Evolutionary conservation across 1,284 basidiomycete genomes (phyloP).

Genomic region (Rhodotorula glutinis): DNA sequence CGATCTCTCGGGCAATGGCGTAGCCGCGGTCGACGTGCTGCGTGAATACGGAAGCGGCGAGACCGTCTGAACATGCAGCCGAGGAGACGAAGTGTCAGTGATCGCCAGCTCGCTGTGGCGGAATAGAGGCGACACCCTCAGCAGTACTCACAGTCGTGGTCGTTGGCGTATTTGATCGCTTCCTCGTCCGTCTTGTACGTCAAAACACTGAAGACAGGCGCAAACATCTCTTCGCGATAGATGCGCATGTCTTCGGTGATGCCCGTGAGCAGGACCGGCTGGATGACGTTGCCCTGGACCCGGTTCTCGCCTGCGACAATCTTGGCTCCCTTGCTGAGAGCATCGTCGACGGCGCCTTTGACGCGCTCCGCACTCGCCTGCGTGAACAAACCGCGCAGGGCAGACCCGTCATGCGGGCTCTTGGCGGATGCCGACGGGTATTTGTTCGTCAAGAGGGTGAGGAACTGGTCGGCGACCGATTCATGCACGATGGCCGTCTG

Average conservation of each 20-base stretch:
- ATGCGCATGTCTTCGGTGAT: constrained; percentile 54
- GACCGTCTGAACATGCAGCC: constrained; percentile 28
- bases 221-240: constrained; percentile 57
- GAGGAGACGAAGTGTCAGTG: neutral
- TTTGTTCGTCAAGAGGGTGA: constrained; percentile 21
- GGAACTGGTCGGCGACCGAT: constrained; percentile 39
- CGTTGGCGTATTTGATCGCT: constrained; percentile 46
- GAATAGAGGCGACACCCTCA: too few relatives aligned
- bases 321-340: constrained; percentile 56
- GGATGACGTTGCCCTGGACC: constrained; percentile 51
- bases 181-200: constrained; percentile 40
- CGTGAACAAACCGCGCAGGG: constrained; percentile 54
- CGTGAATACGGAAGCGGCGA: constrained; percentile 44
- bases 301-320: constrained; percentile 55
- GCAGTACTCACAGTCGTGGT: constrained; percentile 28
- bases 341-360: constrained; percentile 56
- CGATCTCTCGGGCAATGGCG: constrained; percentile 32
- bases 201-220: constrained; percentile 53
- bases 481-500: constrained; percentile 40
- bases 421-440: constrained; percentile 18
- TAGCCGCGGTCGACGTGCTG: constrained; percentile 13
- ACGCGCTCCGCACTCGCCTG: constrained; percentile 57
- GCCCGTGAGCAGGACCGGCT: constrained; percentile 58
- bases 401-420: constrained; percentile 15
- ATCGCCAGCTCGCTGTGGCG: too few relatives aligned